Base-by-base conservation (phyloP, 805 yeast species). In the Barnettozyma siamensis region DNA sequence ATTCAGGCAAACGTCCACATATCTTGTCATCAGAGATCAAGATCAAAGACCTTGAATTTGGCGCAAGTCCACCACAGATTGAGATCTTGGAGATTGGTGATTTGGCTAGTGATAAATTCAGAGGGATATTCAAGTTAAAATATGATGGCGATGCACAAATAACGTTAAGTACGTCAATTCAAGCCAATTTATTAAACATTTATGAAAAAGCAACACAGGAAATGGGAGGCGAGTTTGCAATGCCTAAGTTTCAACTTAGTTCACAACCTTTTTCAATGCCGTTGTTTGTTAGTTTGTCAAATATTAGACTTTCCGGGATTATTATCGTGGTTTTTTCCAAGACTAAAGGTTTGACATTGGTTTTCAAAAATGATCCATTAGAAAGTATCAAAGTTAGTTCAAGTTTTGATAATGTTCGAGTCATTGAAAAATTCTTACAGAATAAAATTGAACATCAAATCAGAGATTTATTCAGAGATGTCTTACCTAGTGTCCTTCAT, bases 1-100 rank as follows among this genome's bases (percentile, higher is more conserved):
- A 85, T 55, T 76, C 84, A 20, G 88, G 88, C 3, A 78, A 77
- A 50, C 65, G 80, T 41, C 88, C 91, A 10, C 76, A 74, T 38
- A 78, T 85, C 7, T 65, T 85, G 15, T 85, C 86, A 20, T 82
- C 85, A 16, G 75, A 73, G 36, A 84, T 85, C 46, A 65, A 66
- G 30, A 86, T 85, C 37, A 72, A 76, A 42, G 87, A 83, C 47
- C 69, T 85, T 30, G 72, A 80, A 52, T 80, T 86, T 64, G 95
- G 95, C 9, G 71, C 78, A 35, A 69, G 74, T 21, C 79, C 93
- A 1, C 95, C 95, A 1, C 67, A 71, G 41, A 76, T 85, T 46
- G 95, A 85, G 60, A 81, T 86, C 29, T 65, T 85, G 44, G 95
- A 85, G 54, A 81, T 85, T 48, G 95, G 95, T 5, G 95, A 86